Base-by-base conservation (phyloP, 2,329 filamentous ascomycete genomes). In the Colletotrichum magnum region DNA sequence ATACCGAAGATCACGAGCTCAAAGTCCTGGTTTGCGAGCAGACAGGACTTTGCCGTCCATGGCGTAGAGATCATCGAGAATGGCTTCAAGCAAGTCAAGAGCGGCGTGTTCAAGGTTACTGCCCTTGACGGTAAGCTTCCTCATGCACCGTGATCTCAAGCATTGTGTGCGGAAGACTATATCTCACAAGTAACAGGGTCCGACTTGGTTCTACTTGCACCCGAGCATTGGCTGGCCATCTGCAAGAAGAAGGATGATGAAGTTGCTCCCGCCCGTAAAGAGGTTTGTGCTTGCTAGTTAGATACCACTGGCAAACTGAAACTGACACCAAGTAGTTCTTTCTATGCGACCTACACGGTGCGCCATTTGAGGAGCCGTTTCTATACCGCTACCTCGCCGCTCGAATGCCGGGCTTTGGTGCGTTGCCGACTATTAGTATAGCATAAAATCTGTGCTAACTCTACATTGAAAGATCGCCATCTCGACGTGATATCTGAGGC, bases 11-110 rank as follows among this genome's bases (percentile, higher is more conserved):
- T 69, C 12, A 51, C 50, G 7, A 69, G 66, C 18, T 69, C 66
- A 26, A 66, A 65, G 32, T 50, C 61, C 6, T 66, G 66, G 62
- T 66, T 60, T 21, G 50, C 66, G 24, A 57, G 28, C 43, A 65
- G 62, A 7, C 21, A 66, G n/a, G 56, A 66, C 56, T 69, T 69
- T 3, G 50, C 56, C 6, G 56, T 50, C 2, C 62, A 69, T 32
- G 66, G 66, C n/a, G 66, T 69, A 10, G 62, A 69, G 4, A 69
- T 69, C 4, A 69, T 69, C 13, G 66, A 65, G 36, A 69, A 69
- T 6, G 66, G 66, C 1, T 66, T 50, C 51, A 52, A 57, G 1
- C 36, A 56, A 43, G 61, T 59, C 10, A 50, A 66, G 21, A 66
- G 43, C 18, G 66, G 66, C 6, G 66, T 69, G 5, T 69, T 69